Base-by-base conservation (phyloP, 345 rosid genomes). In the Dovyalis caffra region DNA sequence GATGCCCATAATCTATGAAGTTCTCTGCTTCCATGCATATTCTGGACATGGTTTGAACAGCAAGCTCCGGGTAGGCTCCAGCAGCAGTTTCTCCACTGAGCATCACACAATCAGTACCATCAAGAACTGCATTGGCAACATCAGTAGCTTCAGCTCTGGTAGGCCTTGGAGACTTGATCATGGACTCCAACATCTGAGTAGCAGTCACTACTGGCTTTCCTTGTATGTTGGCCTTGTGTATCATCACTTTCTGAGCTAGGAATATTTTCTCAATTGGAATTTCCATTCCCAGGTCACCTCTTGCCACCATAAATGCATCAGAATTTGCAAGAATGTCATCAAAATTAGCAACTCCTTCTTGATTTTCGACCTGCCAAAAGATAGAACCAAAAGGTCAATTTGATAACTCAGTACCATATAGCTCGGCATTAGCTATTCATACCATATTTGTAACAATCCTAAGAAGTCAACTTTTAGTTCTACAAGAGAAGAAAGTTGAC, bases 201-300 rank as follows among this genome's bases (percentile, higher is more conserved):
- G 81, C 84, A 1, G 84, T 81, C 12, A 77, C 85, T 31, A 82
- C 79, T 4, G 85, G 85, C 57, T 82, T 82, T 21, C 85, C 85
- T 15, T n/a, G n/a, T 37, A 78, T 26, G 66, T 82, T 83, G 49
- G 83, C 80, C 38, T 83, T 83, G 37, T 74, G 63, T 16, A 79
- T 83, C 86, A 83, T 83, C 78, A 74, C 26, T 60, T 83, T 83
- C 51, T 83, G 81, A 5, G 86, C 83, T 1, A 83, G 68, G 75
- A 83, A 83, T 29, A 83, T 83, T 74, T 83, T 83, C 66, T 83
- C 86, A 34, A 83, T 60, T 6, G 86, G 83, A 56, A 80, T 83
- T 71, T 83, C 86, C 86, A 83, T 80, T 68, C 86, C 86, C n/a
- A 83, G 76, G 25, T 83, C 86, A 25, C 83, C 86, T 56, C 86